A percentile compares a stretch with the other conserved stretches of the same genome.
Evolutionary conservation across 2,329 filamentous ascomycete genomes (phyloP).

Genomic region (Sphaerostilbella broomeana): DNA sequence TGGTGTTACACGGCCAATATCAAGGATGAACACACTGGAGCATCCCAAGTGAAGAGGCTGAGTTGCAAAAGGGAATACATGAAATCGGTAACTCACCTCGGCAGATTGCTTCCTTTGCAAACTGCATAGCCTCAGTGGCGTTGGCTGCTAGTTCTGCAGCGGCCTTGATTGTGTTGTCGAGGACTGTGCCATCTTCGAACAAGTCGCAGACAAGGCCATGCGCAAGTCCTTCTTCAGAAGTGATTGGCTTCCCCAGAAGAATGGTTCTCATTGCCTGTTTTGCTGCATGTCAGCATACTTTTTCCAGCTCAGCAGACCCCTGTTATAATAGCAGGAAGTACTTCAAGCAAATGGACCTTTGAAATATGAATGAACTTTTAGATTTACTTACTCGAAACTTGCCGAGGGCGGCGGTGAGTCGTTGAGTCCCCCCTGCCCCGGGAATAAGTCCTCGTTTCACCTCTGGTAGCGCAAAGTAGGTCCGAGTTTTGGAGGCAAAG

Average conservation of each 20-base stretch:
- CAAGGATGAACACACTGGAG: not conserved
- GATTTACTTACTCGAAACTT: slow-evolving; percentile 34
- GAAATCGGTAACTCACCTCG: slow-evolving; percentile 17
- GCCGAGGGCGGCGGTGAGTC: slow-evolving; percentile 34
- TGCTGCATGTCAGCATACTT: slow-evolving; percentile 1
- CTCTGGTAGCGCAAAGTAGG: slow-evolving; percentile 35
- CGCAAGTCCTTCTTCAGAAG: slow-evolving; percentile 20
- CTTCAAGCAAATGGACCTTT: slow-evolving; percentile 1
- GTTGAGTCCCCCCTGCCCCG: slow-evolving; percentile 35
- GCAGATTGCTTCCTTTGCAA: slow-evolving; percentile 26
- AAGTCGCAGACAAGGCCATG: slow-evolving; percentile 22
- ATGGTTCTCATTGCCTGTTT: slow-evolving; percentile 26
- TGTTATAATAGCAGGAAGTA: not conserved
- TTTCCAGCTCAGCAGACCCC: not conserved
- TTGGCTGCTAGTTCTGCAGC: slow-evolving; percentile 20
- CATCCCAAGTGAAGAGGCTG: not conserved
- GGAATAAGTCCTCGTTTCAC: slow-evolving; percentile 35
- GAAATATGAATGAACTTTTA: not conserved
- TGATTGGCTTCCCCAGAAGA: slow-evolving; percentile 22
- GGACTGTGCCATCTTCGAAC: slow-evolving; percentile 21
- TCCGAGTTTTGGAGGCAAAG: slow-evolving; percentile 25
- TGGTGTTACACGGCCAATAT: not conserved
- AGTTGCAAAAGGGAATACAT: slow-evolving; percentile 3
- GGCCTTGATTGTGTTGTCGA: slow-evolving; percentile 20
- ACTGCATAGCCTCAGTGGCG: slow-evolving; percentile 21